Conservation (phyloP, 2,329 filamentous ascomycete genomes). For the Pseudogymnoascus sp. region DNA sequence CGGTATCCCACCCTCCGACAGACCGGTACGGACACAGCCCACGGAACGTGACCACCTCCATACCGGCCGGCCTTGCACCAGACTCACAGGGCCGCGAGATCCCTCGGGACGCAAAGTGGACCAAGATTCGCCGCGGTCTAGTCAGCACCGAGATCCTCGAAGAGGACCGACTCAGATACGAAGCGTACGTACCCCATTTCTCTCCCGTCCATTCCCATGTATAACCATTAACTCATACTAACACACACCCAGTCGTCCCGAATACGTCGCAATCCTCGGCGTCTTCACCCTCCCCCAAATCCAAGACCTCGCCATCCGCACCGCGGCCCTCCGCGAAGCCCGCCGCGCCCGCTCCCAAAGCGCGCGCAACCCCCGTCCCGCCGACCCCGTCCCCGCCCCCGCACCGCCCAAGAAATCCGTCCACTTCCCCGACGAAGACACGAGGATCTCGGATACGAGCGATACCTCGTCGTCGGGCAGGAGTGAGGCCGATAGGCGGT, state of each 20-base stretch:
- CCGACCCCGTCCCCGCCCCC: background rate
- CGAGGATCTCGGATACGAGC: background rate
- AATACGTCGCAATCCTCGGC: conserved; percentile 53
- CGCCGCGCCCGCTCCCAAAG: conserved; percentile 12
- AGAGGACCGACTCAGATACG: conserved; percentile 48
- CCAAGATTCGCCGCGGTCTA: conserved; percentile 44
- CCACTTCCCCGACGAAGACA: background rate
- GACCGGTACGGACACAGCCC: conserved; percentile 1
- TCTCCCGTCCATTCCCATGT: background rate
- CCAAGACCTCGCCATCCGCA: conserved; percentile 38
- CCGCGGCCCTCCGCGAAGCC: conserved; percentile 29
- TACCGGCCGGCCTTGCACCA: conserved; percentile 36
- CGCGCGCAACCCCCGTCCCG: background rate
- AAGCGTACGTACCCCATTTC: conserved; percentile 33
- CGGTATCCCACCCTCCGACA: background rate
- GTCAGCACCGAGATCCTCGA: conserved; percentile 51
- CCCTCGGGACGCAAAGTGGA: conserved; percentile 49
- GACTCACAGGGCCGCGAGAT: conserved; percentile 51
- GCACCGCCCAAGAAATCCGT: background rate
- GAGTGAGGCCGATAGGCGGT: background rate
- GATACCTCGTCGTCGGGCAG: background rate
- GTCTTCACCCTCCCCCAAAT: conserved; percentile 45
- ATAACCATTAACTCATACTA: background rate
- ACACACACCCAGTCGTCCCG: conserved; percentile 34
- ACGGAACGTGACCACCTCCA: background rate